These are phyloP conservation scores for Phanerodontia chrysosporium DNA, from an alignment of 768 basidiomycete species.

Conservation along the genomic window DNA sequence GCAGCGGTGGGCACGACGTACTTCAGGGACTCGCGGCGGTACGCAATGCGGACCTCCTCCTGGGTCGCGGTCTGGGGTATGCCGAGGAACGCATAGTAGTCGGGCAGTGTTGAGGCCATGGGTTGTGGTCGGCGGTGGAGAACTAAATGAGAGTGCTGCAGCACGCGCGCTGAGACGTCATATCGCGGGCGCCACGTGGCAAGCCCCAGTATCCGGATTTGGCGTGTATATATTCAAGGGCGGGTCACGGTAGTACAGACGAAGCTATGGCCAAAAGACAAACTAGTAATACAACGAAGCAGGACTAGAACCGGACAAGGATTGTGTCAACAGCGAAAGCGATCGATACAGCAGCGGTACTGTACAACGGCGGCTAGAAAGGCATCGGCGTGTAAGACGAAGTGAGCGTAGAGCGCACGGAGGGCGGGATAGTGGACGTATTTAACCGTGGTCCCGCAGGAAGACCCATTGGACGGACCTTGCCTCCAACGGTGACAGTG, in stretches of 20 bases:
- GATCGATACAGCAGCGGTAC: not conserved
- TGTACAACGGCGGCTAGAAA: not conserved
- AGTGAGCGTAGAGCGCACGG: not conserved
- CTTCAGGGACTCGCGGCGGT: slow-evolving; percentile 78
- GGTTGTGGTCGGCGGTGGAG: not conserved
- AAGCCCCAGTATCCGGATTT: not conserved
- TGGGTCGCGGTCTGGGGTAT: slow-evolving; percentile 53
- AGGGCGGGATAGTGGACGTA: not conserved
- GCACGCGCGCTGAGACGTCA: not conserved
- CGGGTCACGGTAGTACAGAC: not conserved
- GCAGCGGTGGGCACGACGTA: slow-evolving; percentile 24
- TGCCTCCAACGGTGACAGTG: slow-evolving; percentile 7
- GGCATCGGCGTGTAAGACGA: not conserved
- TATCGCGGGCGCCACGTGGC: slow-evolving; percentile 3
- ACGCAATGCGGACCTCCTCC: slow-evolving; percentile 73
- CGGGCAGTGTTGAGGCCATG: slow-evolving; percentile 70
- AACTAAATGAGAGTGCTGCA: too few species aligned
- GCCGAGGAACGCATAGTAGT: slow-evolving; percentile 68
- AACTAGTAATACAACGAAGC: not conserved
- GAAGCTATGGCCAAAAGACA: not conserved
- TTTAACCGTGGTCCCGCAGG: slow-evolving; percentile 23
- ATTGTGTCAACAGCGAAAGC: not conserved
- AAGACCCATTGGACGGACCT: slow-evolving; percentile 19
- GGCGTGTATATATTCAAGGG: not conserved
- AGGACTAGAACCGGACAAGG: slow-evolving; percentile 1